Evolutionary conservation across 2,329 filamentous ascomycete species (phyloP), one percentile per base, ranked within the genome.

Genomic region (Nigrospora osmanthi): DNA sequence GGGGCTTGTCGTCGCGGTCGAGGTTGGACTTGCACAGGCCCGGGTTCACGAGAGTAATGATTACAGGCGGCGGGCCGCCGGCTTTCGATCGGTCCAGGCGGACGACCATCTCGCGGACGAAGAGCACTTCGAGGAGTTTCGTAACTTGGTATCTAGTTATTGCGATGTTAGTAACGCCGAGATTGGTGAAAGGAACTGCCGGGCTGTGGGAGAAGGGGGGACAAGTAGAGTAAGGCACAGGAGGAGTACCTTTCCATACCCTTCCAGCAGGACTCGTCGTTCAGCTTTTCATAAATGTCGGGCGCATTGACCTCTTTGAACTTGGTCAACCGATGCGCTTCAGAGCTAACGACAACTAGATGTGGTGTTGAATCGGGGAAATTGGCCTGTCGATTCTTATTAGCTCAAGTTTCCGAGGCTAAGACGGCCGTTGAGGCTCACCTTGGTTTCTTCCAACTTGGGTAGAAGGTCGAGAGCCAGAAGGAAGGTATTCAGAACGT

Each of bases 401-500:
- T 23, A 23, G 19, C 19, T 23, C 7, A 23, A 23, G 4, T 23
- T 7, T 7, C 4, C 7, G 4, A 23, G 7, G 19, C 19, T 23
- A 23, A 23, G 7, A 7, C 19, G 19, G 7, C 19, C 19, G 4
- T 4, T 4, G 19, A 23, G 19, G 19, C 19, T 23, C 19, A 23
- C 19, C 19, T 59, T 61, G 14, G 63, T 71, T 19, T 67, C 60
- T 41, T 67, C 67, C 3, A 81, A 61, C 52, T 71, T 75, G 0
- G 76, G 77, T 16, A 81, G 46, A 3, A 80, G 36, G 0, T 77
- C 58, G 0, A 72, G 49, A 0, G 64, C 70, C 0, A 81, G 60
- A 2, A 81, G 54, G 35, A 78, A 67, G 0, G 73, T 77, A 12
- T 62, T 67, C 44, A 81, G 61, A 11, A 77, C 72, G 45, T 81